A percentile compares a stretch with the other conserved stretches of the same genome.
phyloP scores from a whole-genome alignment of 306 rosid genomes.

The Gleditsia sinensis region DNA sequence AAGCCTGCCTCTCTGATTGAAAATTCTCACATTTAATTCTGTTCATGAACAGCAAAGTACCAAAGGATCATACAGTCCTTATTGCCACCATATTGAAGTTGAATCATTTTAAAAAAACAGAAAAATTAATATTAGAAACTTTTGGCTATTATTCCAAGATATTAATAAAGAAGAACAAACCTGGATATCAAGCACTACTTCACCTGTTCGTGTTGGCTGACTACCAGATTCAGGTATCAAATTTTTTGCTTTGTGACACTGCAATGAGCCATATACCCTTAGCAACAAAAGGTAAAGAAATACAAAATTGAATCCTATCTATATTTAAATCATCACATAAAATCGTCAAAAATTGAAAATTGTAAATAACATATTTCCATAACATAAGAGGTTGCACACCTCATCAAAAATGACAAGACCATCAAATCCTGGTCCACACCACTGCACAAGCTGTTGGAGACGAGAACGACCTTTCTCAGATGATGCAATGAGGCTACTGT shows the following conservation, averaged over 20 bases:
- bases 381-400: slow-evolving; percentile 44
- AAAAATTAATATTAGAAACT: slow-evolving; percentile 5
- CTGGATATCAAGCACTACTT: slow-evolving; percentile 97
- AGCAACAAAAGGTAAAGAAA: slow-evolving; percentile 44
- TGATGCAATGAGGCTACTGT: slow-evolving; percentile 96
- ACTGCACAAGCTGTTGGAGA: slow-evolving; percentile 90
- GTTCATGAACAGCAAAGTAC: no score
- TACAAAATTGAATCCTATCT: slow-evolving; percentile 41
- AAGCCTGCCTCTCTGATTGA: no score
- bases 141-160: slow-evolving; percentile 11
- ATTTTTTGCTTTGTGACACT: slow-evolving; percentile 99
- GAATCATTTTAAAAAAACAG: background rate
- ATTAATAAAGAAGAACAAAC: slow-evolving; percentile 48
- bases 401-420: slow-evolving; percentile 91
- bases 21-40: no score
- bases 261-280: slow-evolving; percentile 61
- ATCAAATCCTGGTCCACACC: slow-evolving; percentile 88
- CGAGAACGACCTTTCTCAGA: slow-evolving; percentile 98
- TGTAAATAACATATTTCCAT: slow-evolving; percentile 21
- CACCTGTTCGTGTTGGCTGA: slow-evolving; percentile 99
- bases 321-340: slow-evolving; percentile 7
- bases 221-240: slow-evolving; percentile 99
- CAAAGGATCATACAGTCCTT: no score
- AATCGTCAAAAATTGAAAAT: slow-evolving; percentile 18
- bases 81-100: no score